A percentile compares a stretch with the other conserved stretches of the same genome.
Evolutionary conservation across 257 asterid species (phyloP).

Genomic region (Solanum infundibuliforme): DNA sequence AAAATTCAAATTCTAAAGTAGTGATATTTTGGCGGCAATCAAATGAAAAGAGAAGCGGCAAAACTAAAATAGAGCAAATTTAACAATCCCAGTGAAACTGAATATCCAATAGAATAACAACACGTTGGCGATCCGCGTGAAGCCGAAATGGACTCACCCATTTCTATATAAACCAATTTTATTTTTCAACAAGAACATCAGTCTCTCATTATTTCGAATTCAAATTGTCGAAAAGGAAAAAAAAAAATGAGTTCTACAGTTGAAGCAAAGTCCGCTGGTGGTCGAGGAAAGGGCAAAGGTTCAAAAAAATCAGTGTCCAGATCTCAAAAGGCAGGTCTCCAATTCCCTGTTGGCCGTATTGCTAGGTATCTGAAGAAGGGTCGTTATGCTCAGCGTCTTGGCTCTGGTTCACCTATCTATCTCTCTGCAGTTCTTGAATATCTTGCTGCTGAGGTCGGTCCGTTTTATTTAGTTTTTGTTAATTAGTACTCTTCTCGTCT

Average conservation of each 20-base stretch:
- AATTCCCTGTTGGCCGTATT: slow-evolving; percentile 50
- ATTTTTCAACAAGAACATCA: too few species aligned
- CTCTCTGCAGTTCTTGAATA: slow-evolving; percentile 58
- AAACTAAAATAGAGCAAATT: not conserved
- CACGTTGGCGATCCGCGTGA: slow-evolving; percentile 21
- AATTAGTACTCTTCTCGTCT: too few species aligned
- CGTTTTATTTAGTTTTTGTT: not conserved
- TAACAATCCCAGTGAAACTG: not conserved
- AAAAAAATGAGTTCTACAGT: slow-evolving; percentile 12
- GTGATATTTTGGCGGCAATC: not conserved
- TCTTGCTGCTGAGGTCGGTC: slow-evolving; percentile 53
- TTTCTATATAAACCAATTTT: not conserved
- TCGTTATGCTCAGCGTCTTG: slow-evolving; percentile 53
- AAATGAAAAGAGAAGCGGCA: not conserved
- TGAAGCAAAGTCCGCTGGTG: slow-evolving; percentile 17
- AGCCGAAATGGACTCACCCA: not conserved
- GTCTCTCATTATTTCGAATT: not conserved
- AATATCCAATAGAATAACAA: not conserved
- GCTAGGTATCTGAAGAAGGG: slow-evolving; percentile 53
- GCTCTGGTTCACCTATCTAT: slow-evolving; percentile 50
- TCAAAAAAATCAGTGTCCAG: slow-evolving; percentile 26
- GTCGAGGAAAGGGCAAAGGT: slow-evolving; percentile 30
- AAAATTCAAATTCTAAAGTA: not conserved
- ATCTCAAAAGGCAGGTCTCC: slow-evolving; percentile 56
- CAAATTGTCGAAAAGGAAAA: not conserved